These are phyloP conservation scores for Ceratobasidium sp. DNA, from an alignment of 1,284 basidiomycete genomes.

Conservation along the genomic window DNA sequence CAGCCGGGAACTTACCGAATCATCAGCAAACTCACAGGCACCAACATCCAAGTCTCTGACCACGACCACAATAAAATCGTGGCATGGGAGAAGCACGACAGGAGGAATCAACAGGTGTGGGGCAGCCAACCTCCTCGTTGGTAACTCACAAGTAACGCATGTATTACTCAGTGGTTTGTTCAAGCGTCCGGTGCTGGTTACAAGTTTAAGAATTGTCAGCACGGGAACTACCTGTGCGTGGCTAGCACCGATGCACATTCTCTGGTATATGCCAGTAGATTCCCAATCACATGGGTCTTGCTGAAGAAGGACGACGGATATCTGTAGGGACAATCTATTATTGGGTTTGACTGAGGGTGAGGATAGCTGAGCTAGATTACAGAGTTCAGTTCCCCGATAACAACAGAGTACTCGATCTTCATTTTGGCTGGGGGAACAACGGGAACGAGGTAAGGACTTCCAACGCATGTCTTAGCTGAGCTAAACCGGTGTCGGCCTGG, in stretches of 20 bases:
- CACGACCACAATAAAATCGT: conserved; percentile 17
- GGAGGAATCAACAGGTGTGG: conserved; percentile 6
- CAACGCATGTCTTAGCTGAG: no score
- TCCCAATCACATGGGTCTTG: conserved; percentile 27
- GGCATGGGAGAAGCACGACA: conserved; percentile 13
- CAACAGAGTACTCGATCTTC: conserved; percentile 28
- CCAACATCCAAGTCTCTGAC: conserved; percentile 21
- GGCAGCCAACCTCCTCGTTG: no score
- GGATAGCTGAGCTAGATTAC: not conserved
- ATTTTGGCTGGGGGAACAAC: conserved; percentile 16
- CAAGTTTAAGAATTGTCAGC: conserved; percentile 17
- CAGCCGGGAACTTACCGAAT: conserved; percentile 29
- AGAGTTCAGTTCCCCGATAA: conserved; percentile 10
- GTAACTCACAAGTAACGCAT: not conserved
- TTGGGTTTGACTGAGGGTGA: not conserved
- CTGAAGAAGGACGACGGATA: conserved; percentile 3
- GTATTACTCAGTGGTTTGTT: conserved; percentile 14
- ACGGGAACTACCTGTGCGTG: conserved; percentile 5
- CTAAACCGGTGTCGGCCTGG: no score
- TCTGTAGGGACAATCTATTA: not conserved
- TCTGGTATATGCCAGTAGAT: conserved; percentile 16
- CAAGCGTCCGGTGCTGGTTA: conserved; percentile 18
- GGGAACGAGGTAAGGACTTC: conserved; percentile 20
- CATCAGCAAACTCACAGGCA: conserved; percentile 4
- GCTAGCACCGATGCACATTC: conserved; percentile 6